These are phyloP conservation scores for Cylindrotheca fusiformis DNA, from an alignment of 108 stramenopile species.

Conservation along the genomic window DNA sequence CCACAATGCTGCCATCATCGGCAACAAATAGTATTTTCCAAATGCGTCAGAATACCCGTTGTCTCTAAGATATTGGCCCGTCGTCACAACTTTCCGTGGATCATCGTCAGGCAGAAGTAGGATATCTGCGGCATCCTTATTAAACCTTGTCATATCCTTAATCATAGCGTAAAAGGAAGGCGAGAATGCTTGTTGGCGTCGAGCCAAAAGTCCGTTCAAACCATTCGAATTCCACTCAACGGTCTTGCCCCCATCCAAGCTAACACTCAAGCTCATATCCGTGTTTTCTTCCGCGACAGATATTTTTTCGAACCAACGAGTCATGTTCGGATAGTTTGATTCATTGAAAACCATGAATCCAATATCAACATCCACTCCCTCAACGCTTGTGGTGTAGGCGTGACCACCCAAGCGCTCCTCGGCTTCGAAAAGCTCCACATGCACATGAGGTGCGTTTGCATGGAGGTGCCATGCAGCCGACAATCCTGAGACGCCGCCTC, in stretches of 20 bases:
- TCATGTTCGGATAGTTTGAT: slow-evolving; percentile 95
- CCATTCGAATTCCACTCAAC: slow-evolving; percentile 88
- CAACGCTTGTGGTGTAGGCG: slow-evolving; percentile 65
- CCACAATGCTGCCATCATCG: slow-evolving; percentile 97
- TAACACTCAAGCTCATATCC: slow-evolving; percentile 90
- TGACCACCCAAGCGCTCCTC: slow-evolving; percentile 83
- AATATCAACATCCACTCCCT: slow-evolving; percentile 83
- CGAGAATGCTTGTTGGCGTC: slow-evolving; percentile 48
- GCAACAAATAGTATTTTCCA: slow-evolving; percentile 81
- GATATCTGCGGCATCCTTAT: slow-evolving; percentile 67
- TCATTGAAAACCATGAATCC: slow-evolving; percentile 98
- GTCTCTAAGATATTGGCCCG: slow-evolving; percentile 79
- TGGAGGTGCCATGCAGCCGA: slow-evolving; percentile 76
- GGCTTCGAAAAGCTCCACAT: slow-evolving; percentile 84
- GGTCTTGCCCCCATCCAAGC: slow-evolving; percentile 73
- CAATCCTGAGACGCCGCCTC: slow-evolving; percentile 78
- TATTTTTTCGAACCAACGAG: slow-evolving; percentile 78
- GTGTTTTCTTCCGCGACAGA: slow-evolving; percentile 63
- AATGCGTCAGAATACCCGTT: slow-evolving; percentile 81
- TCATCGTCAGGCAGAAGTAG: slow-evolving; percentile 61
- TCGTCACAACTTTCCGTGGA: slow-evolving; percentile 70
- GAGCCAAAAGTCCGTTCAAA: slow-evolving; percentile 71
- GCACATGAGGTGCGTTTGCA: slow-evolving; percentile 17
- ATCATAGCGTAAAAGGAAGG: slow-evolving; percentile 81
- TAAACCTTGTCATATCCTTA: slow-evolving; percentile 84